Evolutionary conservation across 1,139 yeast genomes (phyloP).

Genomic region (Hansenula lynferdii): DNA sequence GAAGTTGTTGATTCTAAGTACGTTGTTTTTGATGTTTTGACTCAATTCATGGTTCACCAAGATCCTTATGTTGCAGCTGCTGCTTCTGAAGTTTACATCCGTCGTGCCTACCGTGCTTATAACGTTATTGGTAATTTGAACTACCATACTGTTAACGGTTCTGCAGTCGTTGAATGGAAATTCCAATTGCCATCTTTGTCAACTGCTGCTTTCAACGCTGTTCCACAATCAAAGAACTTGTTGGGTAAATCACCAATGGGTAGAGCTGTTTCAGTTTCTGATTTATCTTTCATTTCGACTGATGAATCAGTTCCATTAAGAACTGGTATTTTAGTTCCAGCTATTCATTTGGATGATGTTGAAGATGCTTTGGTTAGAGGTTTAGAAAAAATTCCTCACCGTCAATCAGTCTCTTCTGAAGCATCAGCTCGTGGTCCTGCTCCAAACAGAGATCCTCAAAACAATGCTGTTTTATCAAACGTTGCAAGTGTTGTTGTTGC

Average conservation of each 20-base stretch:
- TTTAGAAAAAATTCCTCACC: constrained; percentile 60
- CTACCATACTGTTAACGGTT: constrained; percentile 50
- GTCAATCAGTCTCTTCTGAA: constrained; percentile 26
- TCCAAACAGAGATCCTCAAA: constrained; percentile 37
- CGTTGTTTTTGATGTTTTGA: constrained; percentile 91
- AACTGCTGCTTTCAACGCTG: constrained; percentile 65
- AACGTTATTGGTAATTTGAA: constrained; percentile 74
- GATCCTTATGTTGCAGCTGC: constrained; percentile 93
- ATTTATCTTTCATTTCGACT: constrained; percentile 79
- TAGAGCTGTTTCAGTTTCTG: constrained; percentile 90
- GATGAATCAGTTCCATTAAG: constrained; percentile 58
- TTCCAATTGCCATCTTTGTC: constrained; percentile 89
- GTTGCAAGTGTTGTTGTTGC: constrained; percentile 78
- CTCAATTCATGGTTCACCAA: constrained; percentile 78
- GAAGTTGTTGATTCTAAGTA: constrained; percentile 96
- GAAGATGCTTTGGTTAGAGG: constrained; percentile 80
- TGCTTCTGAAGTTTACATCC: constrained; percentile 92
- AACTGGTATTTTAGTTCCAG: constrained; percentile 84
- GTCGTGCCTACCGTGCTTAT: constrained; percentile 97
- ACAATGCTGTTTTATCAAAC: constrained; percentile 49
- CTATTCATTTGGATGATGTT: constrained; percentile 80
- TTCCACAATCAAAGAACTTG: constrained; percentile 46
- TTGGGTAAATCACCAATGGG: constrained; percentile 46
- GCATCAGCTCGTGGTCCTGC: constrained; percentile 31
- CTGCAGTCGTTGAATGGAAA: constrained; percentile 79